A percentile compares a stretch with the other conserved stretches of the same genome.
These are phyloP conservation scores for Candida sp. DNA, from an alignment of 1,139 yeast species.

Conservation along the genomic window DNA sequence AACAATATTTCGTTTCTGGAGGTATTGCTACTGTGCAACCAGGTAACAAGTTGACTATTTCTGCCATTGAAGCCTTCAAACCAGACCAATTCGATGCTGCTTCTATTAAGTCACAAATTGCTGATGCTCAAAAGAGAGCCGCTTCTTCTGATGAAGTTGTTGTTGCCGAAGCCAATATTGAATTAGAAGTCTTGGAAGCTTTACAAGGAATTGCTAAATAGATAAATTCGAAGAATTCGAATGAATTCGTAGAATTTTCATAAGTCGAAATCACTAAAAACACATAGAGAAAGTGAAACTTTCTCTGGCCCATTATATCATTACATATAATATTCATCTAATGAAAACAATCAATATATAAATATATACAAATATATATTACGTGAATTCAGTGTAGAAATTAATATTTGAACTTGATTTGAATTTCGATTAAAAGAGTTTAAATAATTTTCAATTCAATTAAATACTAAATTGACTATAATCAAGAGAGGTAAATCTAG, in stretches of 20 bases:
- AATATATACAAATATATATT: too few relatives aligned
- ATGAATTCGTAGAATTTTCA: too few relatives aligned
- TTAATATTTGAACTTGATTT: too few relatives aligned
- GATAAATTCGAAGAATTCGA: slow-evolving; percentile 8
- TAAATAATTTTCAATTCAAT: too few relatives aligned
- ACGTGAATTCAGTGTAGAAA: background rate
- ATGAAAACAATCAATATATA: background rate
- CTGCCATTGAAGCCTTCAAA: slow-evolving; percentile 95
- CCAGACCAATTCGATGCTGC: slow-evolving; percentile 84
- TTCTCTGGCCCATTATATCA: background rate
- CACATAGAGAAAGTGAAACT: too few relatives aligned
- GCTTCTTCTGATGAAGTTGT: slow-evolving; percentile 80
- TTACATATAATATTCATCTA: background rate
- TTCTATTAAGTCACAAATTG: slow-evolving; percentile 74
- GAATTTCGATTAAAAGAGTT: too few relatives aligned
- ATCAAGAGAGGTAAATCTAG: too few relatives aligned
- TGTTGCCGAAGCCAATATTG: slow-evolving; percentile 94
- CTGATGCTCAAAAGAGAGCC: slow-evolving; percentile 95
- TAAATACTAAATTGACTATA: too few relatives aligned
- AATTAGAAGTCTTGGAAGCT: slow-evolving; percentile 95
- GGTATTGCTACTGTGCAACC: slow-evolving; percentile 98
- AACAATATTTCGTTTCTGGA: slow-evolving; percentile 90
- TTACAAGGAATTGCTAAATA: slow-evolving; percentile 86
- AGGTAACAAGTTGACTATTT: slow-evolving; percentile 85
- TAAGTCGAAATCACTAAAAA: too few relatives aligned